phyloP scores from a whole-genome alignment of 352 stramenopile genomes.

The Elongisporangium prolatum region DNA sequence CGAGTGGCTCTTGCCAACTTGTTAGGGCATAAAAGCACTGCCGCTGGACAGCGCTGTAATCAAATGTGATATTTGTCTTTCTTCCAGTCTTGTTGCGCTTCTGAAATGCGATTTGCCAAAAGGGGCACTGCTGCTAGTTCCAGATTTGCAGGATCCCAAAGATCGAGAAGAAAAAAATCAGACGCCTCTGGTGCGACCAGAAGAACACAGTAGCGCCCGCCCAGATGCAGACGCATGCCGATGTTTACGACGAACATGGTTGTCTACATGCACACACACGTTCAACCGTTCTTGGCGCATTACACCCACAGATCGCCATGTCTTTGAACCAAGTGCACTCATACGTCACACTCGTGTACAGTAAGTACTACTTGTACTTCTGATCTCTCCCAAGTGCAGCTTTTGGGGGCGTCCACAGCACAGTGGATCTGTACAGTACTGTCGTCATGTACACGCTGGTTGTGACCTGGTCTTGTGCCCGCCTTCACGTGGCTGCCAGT shows the following conservation, averaged over 20 bases:
- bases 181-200: too few relatives aligned
- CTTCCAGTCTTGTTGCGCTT: not conserved
- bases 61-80: too few relatives aligned
- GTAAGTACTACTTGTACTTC: too few relatives aligned
- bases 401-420: too few relatives aligned
- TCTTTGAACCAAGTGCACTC: not conserved
- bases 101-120: not conserved
- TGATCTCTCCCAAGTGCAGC: too few relatives aligned
- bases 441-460: not conserved
- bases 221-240: too few relatives aligned
- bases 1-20: not conserved
- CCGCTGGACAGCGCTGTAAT: too few relatives aligned
- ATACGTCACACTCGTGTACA: not conserved
- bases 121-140: not conserved
- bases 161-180: not conserved
- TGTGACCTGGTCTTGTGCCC: not conserved
- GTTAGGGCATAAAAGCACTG: not conserved
- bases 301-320: not conserved
- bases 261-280: not conserved
- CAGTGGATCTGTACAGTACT: too few relatives aligned
- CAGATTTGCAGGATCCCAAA: not conserved
- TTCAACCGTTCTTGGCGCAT: not conserved
- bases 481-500: not conserved
- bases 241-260: too few relatives aligned
- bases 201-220: too few relatives aligned